phyloP scores from a whole-genome alignment of 768 basidiomycete genomes.

The Boletus rufocinnamomeus region DNA sequence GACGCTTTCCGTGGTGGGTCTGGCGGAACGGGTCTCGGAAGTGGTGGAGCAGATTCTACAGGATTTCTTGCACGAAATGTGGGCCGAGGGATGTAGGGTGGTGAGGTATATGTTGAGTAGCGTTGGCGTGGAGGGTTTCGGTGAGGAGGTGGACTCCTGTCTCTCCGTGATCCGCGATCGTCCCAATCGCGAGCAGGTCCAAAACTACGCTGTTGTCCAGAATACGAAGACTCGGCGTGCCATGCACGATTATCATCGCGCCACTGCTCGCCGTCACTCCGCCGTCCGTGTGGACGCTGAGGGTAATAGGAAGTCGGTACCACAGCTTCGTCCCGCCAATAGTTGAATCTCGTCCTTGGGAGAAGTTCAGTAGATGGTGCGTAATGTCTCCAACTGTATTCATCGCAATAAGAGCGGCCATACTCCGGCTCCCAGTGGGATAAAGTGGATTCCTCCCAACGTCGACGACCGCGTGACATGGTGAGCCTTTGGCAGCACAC shows the following conservation, averaged over 20 bases:
- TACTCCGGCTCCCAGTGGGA: constrained; percentile 10
- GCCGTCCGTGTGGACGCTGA: constrained; percentile 9
- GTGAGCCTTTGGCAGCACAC: constrained; percentile 9
- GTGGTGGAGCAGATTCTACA: neutral
- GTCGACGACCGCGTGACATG: constrained; percentile 21
- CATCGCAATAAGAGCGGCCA: constrained; percentile 9
- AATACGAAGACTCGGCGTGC: constrained; percentile 12
- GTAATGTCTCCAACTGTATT: constrained; percentile 12
- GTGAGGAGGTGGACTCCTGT: constrained; percentile 6
- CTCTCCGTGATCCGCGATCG: constrained; percentile 7
- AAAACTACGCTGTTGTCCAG: constrained; percentile 9
- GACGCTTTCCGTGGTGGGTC: constrained; percentile 4
- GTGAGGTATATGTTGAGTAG: constrained; percentile 11
- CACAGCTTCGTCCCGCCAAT: constrained; percentile 26
- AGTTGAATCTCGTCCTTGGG: constrained; percentile 18
- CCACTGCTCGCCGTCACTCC: constrained; percentile 14
- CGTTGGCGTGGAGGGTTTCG: constrained; percentile 7
- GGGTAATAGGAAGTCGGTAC: constrained; percentile 2
- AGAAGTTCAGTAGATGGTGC: constrained; percentile 3
- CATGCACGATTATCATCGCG: constrained; percentile 12
- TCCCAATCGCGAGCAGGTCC: constrained; percentile 9
- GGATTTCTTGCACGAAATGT: constrained; percentile 14
- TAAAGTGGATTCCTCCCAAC: constrained; percentile 12
- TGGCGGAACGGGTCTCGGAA: neutral
- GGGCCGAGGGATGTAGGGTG: constrained; percentile 10